Base-by-base conservation (phyloP, 768 basidiomycete genomes). In the Postia placenta region DNA sequence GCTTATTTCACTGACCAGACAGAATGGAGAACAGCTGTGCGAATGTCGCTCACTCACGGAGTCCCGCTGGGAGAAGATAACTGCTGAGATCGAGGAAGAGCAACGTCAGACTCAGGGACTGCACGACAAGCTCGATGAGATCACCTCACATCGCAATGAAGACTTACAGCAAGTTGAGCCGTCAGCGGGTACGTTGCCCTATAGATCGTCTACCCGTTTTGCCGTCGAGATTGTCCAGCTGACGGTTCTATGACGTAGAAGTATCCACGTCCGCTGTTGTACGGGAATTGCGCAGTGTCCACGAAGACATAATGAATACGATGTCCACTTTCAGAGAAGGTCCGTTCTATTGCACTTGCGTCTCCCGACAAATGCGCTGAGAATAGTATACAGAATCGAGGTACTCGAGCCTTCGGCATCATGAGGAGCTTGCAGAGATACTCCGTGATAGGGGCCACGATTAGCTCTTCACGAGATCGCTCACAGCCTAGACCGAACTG, bases 371-470 rank as follows among this genome's bases (percentile, higher is more conserved):
- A 11, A 17, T 19, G 25, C 42, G n/a, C 48, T 41, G 42, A 49
- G 37, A 17, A 47, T 15, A 28, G n/a, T 5, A 14, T 39, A 20
- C 22, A 47, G 46, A 47, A 24, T 26, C 7, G 25, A 15, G 46
- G 24, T 37, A 25, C 27, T 42, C n/a, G 40, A 42, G 30, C 26
- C 22, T 42, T 12, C n/a, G 36, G 30, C 14, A n/a, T 26, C 40
- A 42, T 42, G 27, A n/a, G 30, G 40, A 49, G 20, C 27, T 42
- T 22, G 24, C 35, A 33, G 27, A 11, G 14, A 30, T 27, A 9
- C 46, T 47, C 24, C 35, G 37, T 17, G 37, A 47, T 39, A 47
- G 46, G 46, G 36, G 37, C 33, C 11, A 4, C 37, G 25, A 36
- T n/a, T 49, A 36, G 41, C 48, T 45, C 28, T 43, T 26, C 22